Evolutionary conservation across 2,329 filamentous ascomycete species (phyloP), one percentile per base, ranked within the genome.

Genomic region (Cadophora sp.): DNA sequence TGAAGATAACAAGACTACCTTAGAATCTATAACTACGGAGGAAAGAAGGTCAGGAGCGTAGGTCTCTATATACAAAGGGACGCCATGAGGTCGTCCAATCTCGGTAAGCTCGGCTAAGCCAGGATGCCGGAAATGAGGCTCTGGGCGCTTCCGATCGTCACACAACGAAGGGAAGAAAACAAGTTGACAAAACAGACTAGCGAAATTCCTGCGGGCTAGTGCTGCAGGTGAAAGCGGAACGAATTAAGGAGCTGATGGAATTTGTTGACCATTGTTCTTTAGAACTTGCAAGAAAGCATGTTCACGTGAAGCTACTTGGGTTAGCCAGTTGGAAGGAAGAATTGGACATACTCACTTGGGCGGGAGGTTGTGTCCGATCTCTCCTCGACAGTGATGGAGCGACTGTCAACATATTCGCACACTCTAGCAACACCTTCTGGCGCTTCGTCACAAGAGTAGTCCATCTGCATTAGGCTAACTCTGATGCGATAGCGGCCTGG

Each of bases 381-480:
- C 5, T 73, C 68, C 24, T 72, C 73, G 16, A 76, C 73, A 18
- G 64, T 65, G 24, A 76, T 74, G 4, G 69, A 71, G n/a, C 68
- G 72, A 39, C 66, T 75, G 55, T 76, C 73, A n/a, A 73, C 71
- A 59, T 73, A 67, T 20, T 76, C 74, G 45, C 69, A 64, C 22
- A 73, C 69, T 22, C 48, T 69, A n/a, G 70, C 73, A 22, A 66
- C 58, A 18, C 73, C 73, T 36, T 74, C 68, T 39, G 71, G 66
- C 7, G 66, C 61, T 3, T 68, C 66, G n/a, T 70, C 68, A 41
- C 47, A 65, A 5, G 72, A 70, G 66, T 75, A 73, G 45, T 74
- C 73, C 73, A 75, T 74, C 43, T 73, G 69, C 73, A 76, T 75
- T 55, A 76, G 45, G 39, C 68, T 74, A 24, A 77, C 63, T 61